Evolutionary conservation across 495 filamentous ascomycete species (phyloP), one percentile per base, ranked within the genome.

Genomic region (Penicillium mononematosum): DNA sequence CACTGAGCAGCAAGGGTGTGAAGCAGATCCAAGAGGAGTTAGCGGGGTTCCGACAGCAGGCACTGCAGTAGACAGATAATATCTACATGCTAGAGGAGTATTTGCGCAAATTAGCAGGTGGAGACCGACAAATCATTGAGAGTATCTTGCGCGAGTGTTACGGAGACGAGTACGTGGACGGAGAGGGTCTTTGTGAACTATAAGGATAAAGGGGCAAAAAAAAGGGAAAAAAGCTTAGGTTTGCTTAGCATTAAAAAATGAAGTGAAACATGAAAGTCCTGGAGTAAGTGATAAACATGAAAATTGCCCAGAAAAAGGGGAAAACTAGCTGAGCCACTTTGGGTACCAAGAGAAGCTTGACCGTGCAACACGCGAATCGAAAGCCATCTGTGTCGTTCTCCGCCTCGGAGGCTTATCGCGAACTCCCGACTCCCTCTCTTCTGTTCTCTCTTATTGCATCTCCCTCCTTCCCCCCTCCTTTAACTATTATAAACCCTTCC

Each of bases 61-160:
- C 83, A 16, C 73, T 79, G 41, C 70, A 73, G 54, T 84, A 78
- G 76, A 83, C 84, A 45, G 85, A 89, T 45, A 87, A 89, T 55
- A 81, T 88, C 55, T 81, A 83, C 60, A 67, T 78, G 20, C 70
- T 90, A 67, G 88, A 90, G 59, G 75, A 76, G 22, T 88, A 83
- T 65, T 55, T 88, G 47, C 71, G 70, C 50, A 76, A 78, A 24
- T 55, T 81, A 55, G 73, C 72, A 0, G 74, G 74, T 11, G 76
- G 74, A 7, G 84, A 89, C 68, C 68, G 75, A 53, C 79, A 82
- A 58, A 59, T 74, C 34, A 63, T 87, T 36, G 68, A 71, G 3
- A 64, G 64, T n/a, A 64, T 89, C 12, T 80, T 80, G 73, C 75
- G 74, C 46, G 70, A 75, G 42, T 79, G 77, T 61, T 89, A 88